These are phyloP conservation scores for Middelhovenomyces tepae DNA, from an alignment of 805 yeast genomes.

Conservation along the genomic window DNA sequence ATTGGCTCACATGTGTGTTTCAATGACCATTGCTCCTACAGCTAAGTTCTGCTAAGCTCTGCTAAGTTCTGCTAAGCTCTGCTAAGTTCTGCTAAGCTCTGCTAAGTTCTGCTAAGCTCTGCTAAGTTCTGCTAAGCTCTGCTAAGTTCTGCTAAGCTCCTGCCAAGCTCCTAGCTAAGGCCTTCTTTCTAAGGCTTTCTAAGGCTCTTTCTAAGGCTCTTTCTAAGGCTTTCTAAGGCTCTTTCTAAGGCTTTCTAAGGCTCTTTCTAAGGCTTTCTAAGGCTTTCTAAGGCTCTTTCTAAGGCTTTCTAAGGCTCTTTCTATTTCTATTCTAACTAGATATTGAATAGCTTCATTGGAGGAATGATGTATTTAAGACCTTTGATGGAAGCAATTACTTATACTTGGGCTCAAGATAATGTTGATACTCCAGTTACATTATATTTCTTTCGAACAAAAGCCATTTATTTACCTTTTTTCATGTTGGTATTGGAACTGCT, in stretches of 20 bases:
- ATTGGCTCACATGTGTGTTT: constrained; percentile 10
- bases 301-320: constrained; percentile 7
- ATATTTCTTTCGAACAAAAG: constrained; percentile 24
- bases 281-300: constrained; percentile 11
- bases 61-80: background rate
- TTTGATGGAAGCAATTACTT: constrained; percentile 26
- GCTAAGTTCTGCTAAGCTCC: too few species aligned
- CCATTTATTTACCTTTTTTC: constrained; percentile 26
- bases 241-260: too few species aligned
- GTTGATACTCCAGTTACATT: constrained; percentile 22
- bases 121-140: too few species aligned
- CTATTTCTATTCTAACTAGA: constrained; percentile 5
- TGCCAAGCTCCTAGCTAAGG: too few species aligned
- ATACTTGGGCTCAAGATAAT: constrained; percentile 31
- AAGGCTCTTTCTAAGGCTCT: too few species aligned
- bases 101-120: constrained; percentile 8
- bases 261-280: background rate
- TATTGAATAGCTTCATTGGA: constrained; percentile 12
- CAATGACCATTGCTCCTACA: constrained; percentile 4
- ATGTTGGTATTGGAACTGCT: constrained; percentile 22
- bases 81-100: constrained; percentile 2
- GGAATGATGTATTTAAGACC: constrained; percentile 22
- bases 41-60: background rate
- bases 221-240: too few species aligned
- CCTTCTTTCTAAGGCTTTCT: too few species aligned